phyloP scores from a whole-genome alignment of 805 yeast genomes.

The Yarrowia bubula region DNA sequence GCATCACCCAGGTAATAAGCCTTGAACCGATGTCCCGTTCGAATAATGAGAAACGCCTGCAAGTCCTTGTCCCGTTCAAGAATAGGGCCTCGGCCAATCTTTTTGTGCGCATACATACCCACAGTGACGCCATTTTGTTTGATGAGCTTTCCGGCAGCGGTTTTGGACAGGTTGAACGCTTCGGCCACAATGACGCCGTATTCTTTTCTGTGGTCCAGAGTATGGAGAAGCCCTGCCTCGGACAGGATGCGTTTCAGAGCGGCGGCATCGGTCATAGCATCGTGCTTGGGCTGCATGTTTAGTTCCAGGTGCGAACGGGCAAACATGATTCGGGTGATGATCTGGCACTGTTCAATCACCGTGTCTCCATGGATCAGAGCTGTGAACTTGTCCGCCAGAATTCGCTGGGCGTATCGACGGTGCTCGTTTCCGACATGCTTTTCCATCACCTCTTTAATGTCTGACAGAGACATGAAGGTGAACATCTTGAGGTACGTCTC shows the following conservation, averaged over 20 bases:
- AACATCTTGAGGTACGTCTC: conserved; percentile 66
- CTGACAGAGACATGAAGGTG: conserved; percentile 67
- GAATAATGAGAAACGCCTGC: conserved; percentile 57
- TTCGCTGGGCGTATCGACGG: conserved; percentile 65
- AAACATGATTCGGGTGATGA: conserved; percentile 66
- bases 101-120: conserved; percentile 46
- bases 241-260: conserved; percentile 56
- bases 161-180: conserved; percentile 43
- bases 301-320: conserved; percentile 50
- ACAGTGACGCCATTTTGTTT: conserved; percentile 77
- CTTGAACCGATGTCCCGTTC: conserved; percentile 61
- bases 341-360: conserved; percentile 62
- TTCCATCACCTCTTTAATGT: conserved; percentile 54
- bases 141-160: conserved; percentile 63
- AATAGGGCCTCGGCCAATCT: conserved; percentile 39
- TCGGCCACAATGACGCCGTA: conserved; percentile 52
- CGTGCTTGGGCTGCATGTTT: conserved; percentile 34
- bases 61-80: conserved; percentile 55
- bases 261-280: conserved; percentile 41
- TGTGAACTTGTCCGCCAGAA: conserved; percentile 79
- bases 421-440: conserved; percentile 62
- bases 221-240: conserved; percentile 54
- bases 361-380: conserved; percentile 82
- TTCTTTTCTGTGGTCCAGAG: conserved; percentile 39
- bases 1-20: not conserved